Percentiles rank a stretch among this genome's conserved stretches.
phyloP scores from a whole-genome alignment of 2,329 filamentous ascomycete species.

The Teratosphaeria destructans region DNA sequence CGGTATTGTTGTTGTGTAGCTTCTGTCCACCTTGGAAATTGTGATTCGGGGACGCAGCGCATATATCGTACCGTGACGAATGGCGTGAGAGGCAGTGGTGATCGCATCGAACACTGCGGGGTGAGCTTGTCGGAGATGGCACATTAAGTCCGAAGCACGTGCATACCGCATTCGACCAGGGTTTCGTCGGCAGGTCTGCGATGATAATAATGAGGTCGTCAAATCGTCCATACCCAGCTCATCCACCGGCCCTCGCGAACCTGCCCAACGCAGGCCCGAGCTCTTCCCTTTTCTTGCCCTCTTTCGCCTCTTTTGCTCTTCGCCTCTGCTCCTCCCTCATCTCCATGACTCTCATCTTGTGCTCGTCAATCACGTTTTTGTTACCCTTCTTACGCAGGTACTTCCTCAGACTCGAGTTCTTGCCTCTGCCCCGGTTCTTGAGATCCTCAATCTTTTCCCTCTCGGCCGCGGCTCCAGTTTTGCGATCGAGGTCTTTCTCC shows the following conservation, averaged over 20 bases:
- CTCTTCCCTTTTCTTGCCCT: slow-evolving; percentile 60
- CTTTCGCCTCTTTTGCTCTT: slow-evolving; percentile 55
- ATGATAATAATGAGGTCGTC: too few species aligned
- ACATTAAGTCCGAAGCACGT: not conserved
- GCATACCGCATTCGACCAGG: too few species aligned
- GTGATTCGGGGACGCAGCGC: not conserved
- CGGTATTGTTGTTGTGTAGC: not conserved
- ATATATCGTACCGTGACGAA: not conserved
- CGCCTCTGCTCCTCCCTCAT: slow-evolving; percentile 60
- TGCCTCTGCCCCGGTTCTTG: slow-evolving; percentile 72
- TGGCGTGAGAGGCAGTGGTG: not conserved
- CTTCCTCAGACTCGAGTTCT: slow-evolving; percentile 79
- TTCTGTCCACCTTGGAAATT: not conserved
- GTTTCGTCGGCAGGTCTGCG: too few species aligned
- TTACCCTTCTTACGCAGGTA: slow-evolving; percentile 85
- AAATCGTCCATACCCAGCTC: slow-evolving; percentile 1
- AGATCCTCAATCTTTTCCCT: slow-evolving; percentile 48
- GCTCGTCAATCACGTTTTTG: slow-evolving; percentile 94
- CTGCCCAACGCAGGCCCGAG: slow-evolving; percentile 77
- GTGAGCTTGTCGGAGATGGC: not conserved
- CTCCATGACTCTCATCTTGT: slow-evolving; percentile 75
- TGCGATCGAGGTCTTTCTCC: slow-evolving; percentile 70
- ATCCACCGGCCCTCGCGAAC: slow-evolving; percentile 60
- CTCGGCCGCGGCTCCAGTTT: slow-evolving; percentile 33
- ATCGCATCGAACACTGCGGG: not conserved